Conservation (phyloP, 148 eudicot genomes). For the Mesembryanthemum crystallinum region DNA sequence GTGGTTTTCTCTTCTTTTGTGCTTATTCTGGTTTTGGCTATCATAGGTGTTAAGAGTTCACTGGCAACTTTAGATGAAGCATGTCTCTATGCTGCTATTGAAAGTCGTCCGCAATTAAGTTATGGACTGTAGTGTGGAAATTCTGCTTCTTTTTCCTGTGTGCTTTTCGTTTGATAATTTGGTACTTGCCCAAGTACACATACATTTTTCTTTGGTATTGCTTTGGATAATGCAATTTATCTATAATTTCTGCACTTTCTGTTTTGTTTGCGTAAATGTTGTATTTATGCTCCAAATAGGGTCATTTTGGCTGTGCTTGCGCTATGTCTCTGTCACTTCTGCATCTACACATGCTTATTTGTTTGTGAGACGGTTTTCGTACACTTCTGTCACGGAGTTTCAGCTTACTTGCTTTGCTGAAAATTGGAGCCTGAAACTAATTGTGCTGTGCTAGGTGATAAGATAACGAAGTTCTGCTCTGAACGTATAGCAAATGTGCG, state of each 20-base stretch:
- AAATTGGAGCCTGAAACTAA: conserved; percentile 2
- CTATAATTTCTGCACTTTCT: too few species aligned
- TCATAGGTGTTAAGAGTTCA: too few species aligned
- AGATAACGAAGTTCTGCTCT: conserved; percentile 72
- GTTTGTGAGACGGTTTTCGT: neutral
- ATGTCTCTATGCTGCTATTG: neutral
- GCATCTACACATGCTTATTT: conserved; percentile 25
- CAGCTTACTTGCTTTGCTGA: conserved; percentile 49
- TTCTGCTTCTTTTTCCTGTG: neutral
- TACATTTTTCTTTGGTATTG: conserved; percentile 27
- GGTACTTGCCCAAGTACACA: neutral
- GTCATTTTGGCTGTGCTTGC: conserved; percentile 17
- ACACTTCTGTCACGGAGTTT: neutral
- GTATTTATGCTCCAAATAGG: neutral
- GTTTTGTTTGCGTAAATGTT: neutral
- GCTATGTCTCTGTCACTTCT: neutral
- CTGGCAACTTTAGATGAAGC: neutral
- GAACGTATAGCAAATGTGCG: conserved; percentile 87
- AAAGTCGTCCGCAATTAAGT: neutral
- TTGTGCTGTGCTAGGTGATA: conserved; percentile 52
- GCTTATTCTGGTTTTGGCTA: neutral
- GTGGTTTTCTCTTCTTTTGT: too few species aligned
- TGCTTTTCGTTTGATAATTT: too few species aligned
- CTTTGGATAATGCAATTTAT: too few species aligned
- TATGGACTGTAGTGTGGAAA: neutral